Base-by-base conservation (phyloP, 495 filamentous ascomycete genomes). In the Penicillium soppii region DNA sequence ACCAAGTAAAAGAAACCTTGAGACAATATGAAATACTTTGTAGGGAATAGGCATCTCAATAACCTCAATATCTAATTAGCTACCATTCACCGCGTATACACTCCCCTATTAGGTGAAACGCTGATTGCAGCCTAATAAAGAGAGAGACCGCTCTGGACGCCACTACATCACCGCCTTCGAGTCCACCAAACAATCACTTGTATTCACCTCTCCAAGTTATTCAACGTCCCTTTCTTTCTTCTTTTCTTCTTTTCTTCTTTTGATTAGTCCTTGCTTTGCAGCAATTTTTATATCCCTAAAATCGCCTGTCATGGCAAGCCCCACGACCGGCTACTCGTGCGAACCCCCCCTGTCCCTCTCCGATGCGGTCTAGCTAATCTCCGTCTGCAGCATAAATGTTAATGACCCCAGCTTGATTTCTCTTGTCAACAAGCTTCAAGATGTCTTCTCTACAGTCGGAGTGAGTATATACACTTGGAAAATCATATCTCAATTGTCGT, bases 401-500 rank as follows among this genome's bases (percentile, higher is more conserved):
- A 90, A 90, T 64, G 87, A 90, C 61, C 87, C 87, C 19, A 80
- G 80, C 55, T 78, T 90, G 62, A 90, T 90, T 69, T 97, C 94
- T 60, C 85, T 97, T 55, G 94, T 99, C 62, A 99, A 99, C 79
- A 96, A 95, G 76, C 84, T 99, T 22, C 94, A 99, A 67, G 94
- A 99, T 91, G 95, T 97, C 53, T 99, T 99, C 68, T 85, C 94
- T 37, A 97, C 94, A 30, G 95, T 99, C 54, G 95, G 95, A 43
- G 94, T 99, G 79, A 78, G 87, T 85, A 56, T 47, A 21, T 19
- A 17, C 8, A 22, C 1, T 7, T 36, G 21, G n/a, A 13, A 32
- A 1, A 12, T 27, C 33, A n/a, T 49, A 20, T 29, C 26, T 26
- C 39, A 27, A 54, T 48, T 43, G 20, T 60, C 39, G 46, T 50